Percentiles rank a stretch among this genome's conserved stretches.
Conservation (phyloP, 2,329 filamentous ascomycete species). For the Chrysoporthe austroafricana region DNA sequence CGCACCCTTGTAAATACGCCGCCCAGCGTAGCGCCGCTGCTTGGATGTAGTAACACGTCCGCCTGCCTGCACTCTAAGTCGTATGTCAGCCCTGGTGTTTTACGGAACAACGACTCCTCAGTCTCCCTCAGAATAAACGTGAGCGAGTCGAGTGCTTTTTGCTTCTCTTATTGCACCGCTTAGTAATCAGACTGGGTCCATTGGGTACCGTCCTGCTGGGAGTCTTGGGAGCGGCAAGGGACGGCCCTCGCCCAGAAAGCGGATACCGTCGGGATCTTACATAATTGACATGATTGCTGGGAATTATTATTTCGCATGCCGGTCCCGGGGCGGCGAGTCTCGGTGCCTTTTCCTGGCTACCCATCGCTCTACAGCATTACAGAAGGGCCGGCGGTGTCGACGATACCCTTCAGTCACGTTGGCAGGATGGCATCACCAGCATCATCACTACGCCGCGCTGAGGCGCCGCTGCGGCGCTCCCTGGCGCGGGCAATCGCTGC, state of each 20-base stretch:
- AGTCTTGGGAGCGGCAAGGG: background rate
- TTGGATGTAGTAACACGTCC: too few species aligned
- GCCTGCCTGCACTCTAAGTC: too few species aligned
- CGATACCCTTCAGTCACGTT: background rate
- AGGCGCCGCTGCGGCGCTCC: constrained; percentile 47
- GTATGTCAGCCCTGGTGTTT: too few species aligned
- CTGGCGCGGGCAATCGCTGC: constrained; percentile 39
- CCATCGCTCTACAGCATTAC: too few species aligned
- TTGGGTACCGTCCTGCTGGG: constrained; percentile 21
- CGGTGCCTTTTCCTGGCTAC: background rate
- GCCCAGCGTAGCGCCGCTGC: too few species aligned
- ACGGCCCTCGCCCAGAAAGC: constrained; percentile 5
- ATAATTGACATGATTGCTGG: constrained; percentile 11
- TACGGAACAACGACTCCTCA: too few species aligned
- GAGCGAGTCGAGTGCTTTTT: too few species aligned
- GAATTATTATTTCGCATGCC: constrained; percentile 23
- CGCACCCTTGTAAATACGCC: too few species aligned
- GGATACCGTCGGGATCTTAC: constrained; percentile 26
- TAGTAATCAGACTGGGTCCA: background rate
- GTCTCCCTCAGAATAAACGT: too few species aligned
- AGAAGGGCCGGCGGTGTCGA: background rate
- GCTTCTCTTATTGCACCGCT: background rate
- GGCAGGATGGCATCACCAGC: constrained; percentile 46
- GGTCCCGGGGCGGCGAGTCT: constrained; percentile 19
- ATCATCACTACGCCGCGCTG: constrained; percentile 47